Conservation (phyloP, 176 grass and related monocot genomes). For the Cenchrus fungigraminus region DNA sequence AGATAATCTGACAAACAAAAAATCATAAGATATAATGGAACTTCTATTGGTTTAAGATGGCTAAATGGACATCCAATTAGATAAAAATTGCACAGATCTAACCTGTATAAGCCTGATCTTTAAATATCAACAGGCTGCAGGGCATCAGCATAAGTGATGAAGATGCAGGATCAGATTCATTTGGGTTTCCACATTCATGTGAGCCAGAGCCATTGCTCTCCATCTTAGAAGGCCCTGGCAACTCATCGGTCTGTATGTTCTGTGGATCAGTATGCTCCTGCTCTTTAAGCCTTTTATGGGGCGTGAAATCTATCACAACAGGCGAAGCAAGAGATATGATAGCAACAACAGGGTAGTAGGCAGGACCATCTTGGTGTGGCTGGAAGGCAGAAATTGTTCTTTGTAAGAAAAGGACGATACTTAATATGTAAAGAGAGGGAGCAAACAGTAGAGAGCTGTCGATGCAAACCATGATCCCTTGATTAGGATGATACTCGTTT, state of each 20-base stretch:
- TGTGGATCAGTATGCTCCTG: constrained; percentile 28
- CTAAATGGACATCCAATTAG: background rate
- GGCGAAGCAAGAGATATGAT: constrained; percentile 89
- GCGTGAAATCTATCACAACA: constrained; percentile 75
- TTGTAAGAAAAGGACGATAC: background rate
- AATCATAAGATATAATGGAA: constrained; percentile 15
- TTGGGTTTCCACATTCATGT: background rate
- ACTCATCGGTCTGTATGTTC: background rate
- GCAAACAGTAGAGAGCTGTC: background rate
- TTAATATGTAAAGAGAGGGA: background rate
- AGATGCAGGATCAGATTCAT: constrained; percentile 25
- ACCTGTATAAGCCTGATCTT: constrained; percentile 88
- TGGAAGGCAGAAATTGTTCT: constrained; percentile 32
- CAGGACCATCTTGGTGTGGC: constrained; percentile 80
- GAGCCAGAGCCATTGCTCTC: constrained; percentile 33
- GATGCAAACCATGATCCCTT: constrained; percentile 91
- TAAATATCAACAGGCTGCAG: constrained; percentile 77
- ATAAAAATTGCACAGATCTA: background rate
- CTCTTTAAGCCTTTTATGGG: constrained; percentile 64
- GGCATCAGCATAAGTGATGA: constrained; percentile 71
- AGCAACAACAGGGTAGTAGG: constrained; percentile 76
- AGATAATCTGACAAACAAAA: constrained; percentile 60
- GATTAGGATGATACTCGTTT: constrained; percentile 86
- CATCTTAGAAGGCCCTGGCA: background rate
- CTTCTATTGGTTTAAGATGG: background rate